Percentiles rank a stretch among this genome's conserved stretches.
Evolutionary conservation across 306 rosid genomes (phyloP).

Genomic region (Gillenia trifoliata): DNA sequence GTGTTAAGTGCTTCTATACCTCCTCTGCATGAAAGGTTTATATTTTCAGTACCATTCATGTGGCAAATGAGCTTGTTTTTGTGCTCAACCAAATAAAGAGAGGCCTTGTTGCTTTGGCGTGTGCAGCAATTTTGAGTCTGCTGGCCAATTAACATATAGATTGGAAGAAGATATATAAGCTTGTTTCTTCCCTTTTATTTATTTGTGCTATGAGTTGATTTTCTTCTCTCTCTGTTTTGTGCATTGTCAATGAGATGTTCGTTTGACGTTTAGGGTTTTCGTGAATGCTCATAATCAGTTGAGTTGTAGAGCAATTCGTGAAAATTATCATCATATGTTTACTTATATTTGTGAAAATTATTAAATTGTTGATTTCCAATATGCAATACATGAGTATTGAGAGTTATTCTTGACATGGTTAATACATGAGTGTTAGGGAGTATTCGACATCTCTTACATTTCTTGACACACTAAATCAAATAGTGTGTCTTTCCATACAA

Average conservation of each 20-base stretch:
- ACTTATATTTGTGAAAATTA: background rate
- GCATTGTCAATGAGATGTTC: too few relatives aligned
- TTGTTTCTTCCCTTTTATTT: background rate
- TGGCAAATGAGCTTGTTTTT: conserved; percentile 17
- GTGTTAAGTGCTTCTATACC: background rate
- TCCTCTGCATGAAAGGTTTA: background rate
- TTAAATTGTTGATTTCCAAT: too few relatives aligned
- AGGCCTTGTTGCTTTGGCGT: conserved; percentile 41
- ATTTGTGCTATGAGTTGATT: background rate
- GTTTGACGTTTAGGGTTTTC: too few relatives aligned
- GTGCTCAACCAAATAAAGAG: conserved; percentile 34
- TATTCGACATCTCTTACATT: too few relatives aligned
- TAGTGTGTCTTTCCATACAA: too few relatives aligned
- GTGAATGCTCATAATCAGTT: background rate
- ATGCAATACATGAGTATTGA: too few relatives aligned
- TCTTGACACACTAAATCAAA: too few relatives aligned
- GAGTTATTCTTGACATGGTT: too few relatives aligned
- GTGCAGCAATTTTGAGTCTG: conserved; percentile 42
- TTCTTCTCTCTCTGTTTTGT: background rate
- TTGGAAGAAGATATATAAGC: background rate
- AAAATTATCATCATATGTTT: too few relatives aligned
- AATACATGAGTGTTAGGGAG: too few relatives aligned
- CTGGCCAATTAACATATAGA: conserved; percentile 28
- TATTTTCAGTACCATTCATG: conserved; percentile 2
- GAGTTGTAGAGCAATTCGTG: background rate